These are phyloP conservation scores for Yarrowia keelungensis DNA, from an alignment of 805 yeast genomes.

Conservation along the genomic window DNA sequence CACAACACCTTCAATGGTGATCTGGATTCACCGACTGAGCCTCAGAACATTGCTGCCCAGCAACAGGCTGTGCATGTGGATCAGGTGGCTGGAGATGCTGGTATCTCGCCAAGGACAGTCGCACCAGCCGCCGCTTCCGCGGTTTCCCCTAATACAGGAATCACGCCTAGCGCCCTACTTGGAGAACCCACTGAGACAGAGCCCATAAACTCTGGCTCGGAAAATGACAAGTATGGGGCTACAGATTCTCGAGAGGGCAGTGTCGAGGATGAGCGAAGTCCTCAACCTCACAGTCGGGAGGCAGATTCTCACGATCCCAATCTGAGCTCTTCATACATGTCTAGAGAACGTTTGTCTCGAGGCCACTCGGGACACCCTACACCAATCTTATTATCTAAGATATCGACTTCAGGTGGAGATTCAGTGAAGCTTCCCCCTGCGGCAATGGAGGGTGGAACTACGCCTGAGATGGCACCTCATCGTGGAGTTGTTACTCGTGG, in stretches of 20 bases:
- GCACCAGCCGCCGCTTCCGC: not conserved
- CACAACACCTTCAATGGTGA: slow-evolving; percentile 14
- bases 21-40: not conserved
- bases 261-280: not conserved
- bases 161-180: slow-evolving; percentile 18
- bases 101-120: slow-evolving; percentile 3
- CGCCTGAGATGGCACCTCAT: slow-evolving; percentile 32
- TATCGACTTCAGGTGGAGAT: slow-evolving; percentile 7
- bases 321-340: slow-evolving; percentile 9
- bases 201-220: slow-evolving; percentile 23
- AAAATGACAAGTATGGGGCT: slow-evolving; percentile 12
- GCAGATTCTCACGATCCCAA: not conserved
- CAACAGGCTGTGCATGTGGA: slow-evolving; percentile 14
- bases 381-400: slow-evolving; percentile 21
- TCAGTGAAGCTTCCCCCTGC: slow-evolving; percentile 26
- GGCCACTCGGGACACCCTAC: slow-evolving; percentile 23
- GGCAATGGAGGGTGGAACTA: slow-evolving; percentile 1
- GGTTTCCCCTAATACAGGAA: slow-evolving; percentile 7
- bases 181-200: slow-evolving; percentile 8
- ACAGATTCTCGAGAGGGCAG: slow-evolving; percentile 15
- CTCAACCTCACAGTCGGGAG: not conserved
- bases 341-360: slow-evolving; percentile 14
- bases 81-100: slow-evolving; percentile 6
- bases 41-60: slow-evolving; percentile 26
- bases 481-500: not conserved